Base-by-base conservation (phyloP, 257 asterid genomes). In the Knoxia roxburghii region DNA sequence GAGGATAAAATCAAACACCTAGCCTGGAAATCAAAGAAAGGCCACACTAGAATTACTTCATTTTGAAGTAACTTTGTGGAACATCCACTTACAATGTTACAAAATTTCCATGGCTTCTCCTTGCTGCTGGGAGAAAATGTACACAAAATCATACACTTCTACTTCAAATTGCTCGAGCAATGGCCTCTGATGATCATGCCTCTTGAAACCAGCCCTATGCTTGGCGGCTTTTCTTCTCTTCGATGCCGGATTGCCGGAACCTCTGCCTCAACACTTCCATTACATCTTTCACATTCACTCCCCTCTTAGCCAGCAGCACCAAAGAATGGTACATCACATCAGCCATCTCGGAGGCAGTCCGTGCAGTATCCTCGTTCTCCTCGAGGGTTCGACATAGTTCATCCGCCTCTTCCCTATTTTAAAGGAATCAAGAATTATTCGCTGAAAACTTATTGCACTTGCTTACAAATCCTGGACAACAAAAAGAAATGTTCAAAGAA, bases 351-450 rank as follows among this genome's bases (percentile, higher is more conserved):
- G 95, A 85, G 35, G 85, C 89, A 54, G 89, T 82, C 68, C 97
- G 74, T 15, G 81, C 69, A 39, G 39, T 75, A 20, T 78, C 98
- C 82, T 93, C 97, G 0, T 86, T 85, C 46, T 85, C 88, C 78
- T 93, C 97, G 33, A 86, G 62, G 5, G 98, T 86, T 67, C 81
- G 79, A 76, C 96, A 90, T 40, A 89, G 72, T 79, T 92, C 98
- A 61, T 92, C 91, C 0, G 98, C 98, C 72, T 92, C 98, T 64
- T 92, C 98, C 79, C 97, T 92, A 35, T n/a, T n/a, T 20, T 65
- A 35, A 61, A 30, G 10, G 29, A 30, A n/a, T 3, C 66, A 15
- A 33, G 26, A 33, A 29, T 33, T 23, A 56, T 13, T 7, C 12
- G 27, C 10, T 7, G 41, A n/a, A n/a, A n/a, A n/a, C n/a, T n/a